Evolutionary conservation across 495 filamentous ascomycete genomes (phyloP).

Genomic region (Penicillium samsonianum): DNA sequence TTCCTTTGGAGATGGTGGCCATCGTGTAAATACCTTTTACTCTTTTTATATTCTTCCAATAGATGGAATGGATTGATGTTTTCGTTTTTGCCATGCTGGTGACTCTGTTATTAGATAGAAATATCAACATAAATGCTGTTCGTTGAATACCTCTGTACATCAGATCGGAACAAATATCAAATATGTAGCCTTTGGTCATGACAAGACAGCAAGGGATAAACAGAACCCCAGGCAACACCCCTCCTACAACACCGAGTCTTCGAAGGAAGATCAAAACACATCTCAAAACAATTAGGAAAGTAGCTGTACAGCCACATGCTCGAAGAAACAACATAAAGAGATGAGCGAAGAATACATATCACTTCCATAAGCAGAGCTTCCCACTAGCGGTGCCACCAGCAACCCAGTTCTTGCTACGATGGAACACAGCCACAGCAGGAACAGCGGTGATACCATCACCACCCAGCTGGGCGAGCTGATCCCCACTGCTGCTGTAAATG

Average conservation of each 20-base stretch:
- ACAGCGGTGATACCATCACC: conserved; percentile 91
- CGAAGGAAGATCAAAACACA: not conserved
- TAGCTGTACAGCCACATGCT: not conserved
- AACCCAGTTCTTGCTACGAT: conserved; percentile 86
- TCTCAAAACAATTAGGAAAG: not conserved
- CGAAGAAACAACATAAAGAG: not conserved
- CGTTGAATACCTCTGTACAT: not conserved
- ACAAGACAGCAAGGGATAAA: not conserved
- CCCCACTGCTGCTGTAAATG: conserved; percentile 74
- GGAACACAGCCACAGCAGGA: conserved; percentile 88
- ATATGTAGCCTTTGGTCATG: not conserved
- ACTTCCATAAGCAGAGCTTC: conserved; percentile 91
- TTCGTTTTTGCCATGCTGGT: conserved; percentile 7
- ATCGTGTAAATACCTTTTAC: conserved; percentile 36
- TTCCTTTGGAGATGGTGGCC: conserved; percentile 22
- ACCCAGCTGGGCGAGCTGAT: conserved; percentile 87
- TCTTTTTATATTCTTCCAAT: conserved; percentile 32
- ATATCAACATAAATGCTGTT: not conserved
- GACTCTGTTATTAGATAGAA: not conserved
- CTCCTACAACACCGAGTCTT: not conserved
- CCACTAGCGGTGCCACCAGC: conserved; percentile 90
- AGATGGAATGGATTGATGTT: conserved; percentile 38
- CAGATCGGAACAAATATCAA: not conserved
- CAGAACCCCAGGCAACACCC: not conserved
- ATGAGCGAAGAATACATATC: conserved; percentile 12